Evolutionary conservation across 83 land plant species (phyloP).

Genomic region (Picea abies): DNA sequence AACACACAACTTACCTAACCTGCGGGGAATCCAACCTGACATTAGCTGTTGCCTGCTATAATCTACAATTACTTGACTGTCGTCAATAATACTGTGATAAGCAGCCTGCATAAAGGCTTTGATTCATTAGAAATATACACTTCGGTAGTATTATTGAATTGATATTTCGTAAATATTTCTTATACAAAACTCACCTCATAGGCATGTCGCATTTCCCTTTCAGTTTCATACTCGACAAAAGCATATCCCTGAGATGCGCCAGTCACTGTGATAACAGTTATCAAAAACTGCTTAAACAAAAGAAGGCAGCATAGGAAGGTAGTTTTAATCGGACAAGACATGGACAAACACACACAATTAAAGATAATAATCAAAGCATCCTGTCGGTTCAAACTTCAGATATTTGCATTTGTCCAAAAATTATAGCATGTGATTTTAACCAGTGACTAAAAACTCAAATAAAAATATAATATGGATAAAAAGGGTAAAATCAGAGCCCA

Average conservation of each 20-base stretch:
- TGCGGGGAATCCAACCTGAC: slow-evolving; percentile 99
- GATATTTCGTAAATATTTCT: not conserved
- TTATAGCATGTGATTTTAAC: not conserved
- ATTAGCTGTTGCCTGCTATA: slow-evolving; percentile 93
- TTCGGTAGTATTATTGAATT: not conserved
- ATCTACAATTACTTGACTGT: slow-evolving; percentile 84
- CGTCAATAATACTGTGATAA: slow-evolving; percentile 78
- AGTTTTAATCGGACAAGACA: not conserved
- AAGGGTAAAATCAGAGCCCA: too few relatives aligned
- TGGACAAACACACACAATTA: not conserved
- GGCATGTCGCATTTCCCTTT: slow-evolving; percentile 86
- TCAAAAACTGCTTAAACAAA: not conserved
- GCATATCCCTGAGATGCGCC: slow-evolving; percentile 98
- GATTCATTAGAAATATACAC: not conserved
- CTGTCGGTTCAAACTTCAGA: not conserved
- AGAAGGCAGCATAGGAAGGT: not conserved
- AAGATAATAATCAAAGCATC: not conserved
- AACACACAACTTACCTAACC: slow-evolving; percentile 65
- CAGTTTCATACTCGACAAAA: slow-evolving; percentile 92
- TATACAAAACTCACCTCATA: slow-evolving; percentile 64
- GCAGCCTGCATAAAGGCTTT: slow-evolving; percentile 66
- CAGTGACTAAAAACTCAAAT: not conserved
- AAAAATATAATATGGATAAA: too few relatives aligned
- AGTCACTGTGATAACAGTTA: slow-evolving; percentile 62
- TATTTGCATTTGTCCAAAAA: not conserved